Evolutionary conservation across 106 monocot species (phyloP), one percentile per base, ranked within the genome.

Genomic region (Platanthera guangdongensis): DNA sequence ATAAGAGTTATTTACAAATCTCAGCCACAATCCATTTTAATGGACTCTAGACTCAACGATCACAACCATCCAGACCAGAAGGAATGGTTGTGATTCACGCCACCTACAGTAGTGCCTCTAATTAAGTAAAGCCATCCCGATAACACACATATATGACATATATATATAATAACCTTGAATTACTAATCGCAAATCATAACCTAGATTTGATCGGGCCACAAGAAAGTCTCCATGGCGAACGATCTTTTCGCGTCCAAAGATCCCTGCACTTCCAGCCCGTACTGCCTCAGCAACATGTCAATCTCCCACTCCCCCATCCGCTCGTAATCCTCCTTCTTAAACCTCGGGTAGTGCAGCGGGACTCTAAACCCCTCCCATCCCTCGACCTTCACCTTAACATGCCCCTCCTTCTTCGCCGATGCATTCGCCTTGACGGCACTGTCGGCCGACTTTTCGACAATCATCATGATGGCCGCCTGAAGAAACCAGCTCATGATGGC

Each of bases 311-410:
- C 89, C 78, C 81, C 83, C 89, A 89, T 89, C 74, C 16, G 75
- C 81, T 83, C 81, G 60, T 89, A 89, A 47, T 89, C 86, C 50
- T 75, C 83, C 50, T 77, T 89, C 76, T 73, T 86, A 79, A 81
- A 89, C 46, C 89, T 64, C 7, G 89, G 89, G 68, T 89, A 89
- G 51, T 86, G 82, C 52, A 89, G 52, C 3, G 89, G 89, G 81
- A 89, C 81, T 63, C 67, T 75, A 51, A 89, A 89, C 1, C 77
- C 82, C 65, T 65, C 68, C 21, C 52, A 68, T 67, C 70, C 47
- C 1, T n/a, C 45, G 18, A 2, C 16, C 70, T 46, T 71, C 48
- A 71, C 70, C 11, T 47, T 71, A 48, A 71, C 10, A 5, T 15
- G 4, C 47, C 48, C 48, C 1, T 48, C 16, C 13, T 48, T 30